A percentile compares a stretch with the other conserved stretches of the same genome.
Conservation (phyloP, 1,284 basidiomycete species). For the Apiotrichum porosum region DNA sequence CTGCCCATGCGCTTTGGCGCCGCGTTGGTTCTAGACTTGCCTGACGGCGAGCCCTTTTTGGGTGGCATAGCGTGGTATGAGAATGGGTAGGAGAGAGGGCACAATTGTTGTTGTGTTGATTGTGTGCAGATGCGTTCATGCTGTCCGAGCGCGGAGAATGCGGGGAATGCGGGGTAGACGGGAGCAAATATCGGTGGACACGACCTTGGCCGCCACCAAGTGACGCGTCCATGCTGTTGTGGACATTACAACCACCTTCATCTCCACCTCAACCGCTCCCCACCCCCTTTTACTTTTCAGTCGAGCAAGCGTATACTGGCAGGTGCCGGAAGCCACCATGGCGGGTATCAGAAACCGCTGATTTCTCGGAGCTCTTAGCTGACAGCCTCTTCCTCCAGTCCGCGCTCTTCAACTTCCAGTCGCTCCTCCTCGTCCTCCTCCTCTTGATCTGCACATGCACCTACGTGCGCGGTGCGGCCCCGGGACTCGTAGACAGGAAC, state of each 20-base stretch:
- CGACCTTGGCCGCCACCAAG: not conserved
- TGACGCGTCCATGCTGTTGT: not conserved
- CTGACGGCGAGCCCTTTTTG: slow-evolving; percentile 1
- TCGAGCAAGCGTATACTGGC: too few species aligned
- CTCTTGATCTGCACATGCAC: slow-evolving; percentile 96
- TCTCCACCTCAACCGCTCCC: not conserved
- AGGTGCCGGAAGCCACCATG: slow-evolving; percentile 1
- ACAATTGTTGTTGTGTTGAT: not conserved
- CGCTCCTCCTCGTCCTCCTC: slow-evolving; percentile 85
- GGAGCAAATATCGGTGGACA: not conserved
- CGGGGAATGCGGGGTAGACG: slow-evolving; percentile 8
- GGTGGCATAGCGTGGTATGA: not conserved
- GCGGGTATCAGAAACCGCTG: too few species aligned
- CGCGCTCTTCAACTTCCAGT: slow-evolving; percentile 96
- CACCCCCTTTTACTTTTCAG: too few species aligned
- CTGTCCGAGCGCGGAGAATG: not conserved
- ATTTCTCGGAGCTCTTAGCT: not conserved
- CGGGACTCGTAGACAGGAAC: slow-evolving; percentile 85
- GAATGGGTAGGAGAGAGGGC: not conserved
- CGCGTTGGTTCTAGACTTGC: too few species aligned
- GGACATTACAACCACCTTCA: too few species aligned
- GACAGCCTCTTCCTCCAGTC: slow-evolving; percentile 61
- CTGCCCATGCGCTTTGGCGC: slow-evolving; percentile 27
- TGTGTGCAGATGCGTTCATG: not conserved
- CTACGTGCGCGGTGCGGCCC: slow-evolving; percentile 84